These are phyloP conservation scores for Ustilago cynodontis DNA, from an alignment of 1,284 basidiomycete genomes.

Conservation along the genomic window DNA sequence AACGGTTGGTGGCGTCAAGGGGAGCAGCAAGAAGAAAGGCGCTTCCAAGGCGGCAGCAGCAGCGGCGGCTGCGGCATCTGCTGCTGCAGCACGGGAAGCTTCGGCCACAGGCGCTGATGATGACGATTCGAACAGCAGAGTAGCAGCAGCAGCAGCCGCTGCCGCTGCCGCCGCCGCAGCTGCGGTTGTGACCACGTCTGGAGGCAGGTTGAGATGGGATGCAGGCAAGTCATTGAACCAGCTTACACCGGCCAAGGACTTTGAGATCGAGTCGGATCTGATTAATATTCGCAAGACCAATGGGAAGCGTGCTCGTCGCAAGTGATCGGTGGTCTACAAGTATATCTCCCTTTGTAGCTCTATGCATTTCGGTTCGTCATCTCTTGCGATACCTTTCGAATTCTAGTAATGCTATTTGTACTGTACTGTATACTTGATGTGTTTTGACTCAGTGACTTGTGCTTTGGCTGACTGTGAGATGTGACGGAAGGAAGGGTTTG, in stretches of 20 bases:
- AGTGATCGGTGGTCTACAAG: constrained; percentile 17
- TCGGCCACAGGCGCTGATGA: constrained; percentile 47
- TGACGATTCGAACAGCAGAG: constrained; percentile 50
- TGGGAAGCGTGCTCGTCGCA: constrained; percentile 63
- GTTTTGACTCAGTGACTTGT: background rate
- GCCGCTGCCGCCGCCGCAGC: constrained; percentile 47
- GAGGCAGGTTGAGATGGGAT: constrained; percentile 66
- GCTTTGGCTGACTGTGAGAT: background rate
- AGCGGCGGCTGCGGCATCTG: constrained; percentile 41
- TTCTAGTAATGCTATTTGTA: background rate
- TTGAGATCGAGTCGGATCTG: constrained; percentile 68
- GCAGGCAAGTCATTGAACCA: constrained; percentile 65
- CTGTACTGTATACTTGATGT: background rate
- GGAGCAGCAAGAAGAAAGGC: constrained; percentile 49
- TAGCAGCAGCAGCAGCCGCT: constrained; percentile 43
- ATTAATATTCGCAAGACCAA: constrained; percentile 68
- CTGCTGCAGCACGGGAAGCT: constrained; percentile 49
- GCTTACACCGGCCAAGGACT: constrained; percentile 67
- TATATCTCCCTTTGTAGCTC: background rate
- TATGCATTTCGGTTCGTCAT: background rate
- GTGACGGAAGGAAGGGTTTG: background rate
- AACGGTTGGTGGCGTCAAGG: constrained; percentile 38
- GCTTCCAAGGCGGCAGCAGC: constrained; percentile 42
- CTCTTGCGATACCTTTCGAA: background rate
- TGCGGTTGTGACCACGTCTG: constrained; percentile 53